Base-by-base conservation (phyloP, 2,329 filamentous ascomycete species). In the Nannizzia gypsea region DNA sequence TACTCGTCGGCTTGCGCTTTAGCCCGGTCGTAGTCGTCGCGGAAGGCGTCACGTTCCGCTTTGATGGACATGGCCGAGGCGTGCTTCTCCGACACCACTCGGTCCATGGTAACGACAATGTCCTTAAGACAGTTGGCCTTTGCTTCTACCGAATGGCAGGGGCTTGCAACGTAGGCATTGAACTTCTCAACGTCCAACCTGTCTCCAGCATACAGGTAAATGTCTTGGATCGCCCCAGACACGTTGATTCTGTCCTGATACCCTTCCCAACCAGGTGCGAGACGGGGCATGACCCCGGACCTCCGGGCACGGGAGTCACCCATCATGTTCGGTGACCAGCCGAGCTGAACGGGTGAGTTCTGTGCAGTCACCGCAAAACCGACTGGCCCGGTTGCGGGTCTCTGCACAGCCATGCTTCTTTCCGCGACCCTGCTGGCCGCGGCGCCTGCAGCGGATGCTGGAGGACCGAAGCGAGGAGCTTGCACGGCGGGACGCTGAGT, bases 211-310 rank as follows among this genome's bases (percentile, higher is more conserved):
- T 54, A 54, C 24, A 31, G 50, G 34, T 56, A 56, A 34, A 56
- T 56, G 22, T 56, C 54, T 24, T 56, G 54, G 38, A 56, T 56
- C 17, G 31, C 38, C 24, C 22, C 54, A 38, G 54, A 13, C n/a
- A 42, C 38, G 20, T 56, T 38, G 54, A 56, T 56, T 38, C 34
- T 40, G 54, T 56, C 38, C 54, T 42, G 38, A 42, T 56, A 56
- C 34, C 38, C 38, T 38, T 26, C 54, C 54, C 54, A 56, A 40
- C 38, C 38, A 34, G 54, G 26, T 42, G 54, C 54, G 54, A 56
- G 54, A 40, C 22, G 34, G 34, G 54, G 54, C 38, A 40, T 38
- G 34, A 17, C 54, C 38, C 34, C 20, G 31, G 34, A 42, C 31
- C 54, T 38, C 54, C 54, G 31, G 54, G 54, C 34, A 42, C 54